Conservation (phyloP, 805 yeast genomes). For the Candida schatavii region DNA sequence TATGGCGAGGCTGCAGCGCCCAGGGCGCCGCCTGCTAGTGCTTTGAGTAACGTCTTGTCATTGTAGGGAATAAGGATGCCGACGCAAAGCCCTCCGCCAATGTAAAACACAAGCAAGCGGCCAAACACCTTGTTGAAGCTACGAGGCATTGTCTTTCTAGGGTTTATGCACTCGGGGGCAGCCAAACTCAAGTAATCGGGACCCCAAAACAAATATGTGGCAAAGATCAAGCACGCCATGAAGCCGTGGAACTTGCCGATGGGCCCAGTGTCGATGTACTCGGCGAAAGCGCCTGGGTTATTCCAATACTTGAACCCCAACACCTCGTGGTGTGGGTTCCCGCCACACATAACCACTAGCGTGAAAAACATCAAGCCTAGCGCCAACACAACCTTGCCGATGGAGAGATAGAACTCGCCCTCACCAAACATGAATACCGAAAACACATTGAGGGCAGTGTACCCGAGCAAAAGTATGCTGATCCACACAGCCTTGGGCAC, state of each 20-base stretch:
- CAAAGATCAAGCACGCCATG: constrained; percentile 64
- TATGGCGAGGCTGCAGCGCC: constrained; percentile 56
- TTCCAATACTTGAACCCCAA: constrained; percentile 78
- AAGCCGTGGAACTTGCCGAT: constrained; percentile 46
- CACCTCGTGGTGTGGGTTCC: constrained; percentile 49
- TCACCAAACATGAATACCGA: constrained; percentile 1
- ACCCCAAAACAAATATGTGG: constrained; percentile 79
- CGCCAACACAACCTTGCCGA: constrained; percentile 61
- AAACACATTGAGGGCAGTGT: neutral
- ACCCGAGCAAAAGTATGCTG: neutral
- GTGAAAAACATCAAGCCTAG: constrained; percentile 55
- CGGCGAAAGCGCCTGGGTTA: constrained; percentile 60
- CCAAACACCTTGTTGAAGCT: constrained; percentile 68
- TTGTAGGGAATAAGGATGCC: constrained; percentile 69
- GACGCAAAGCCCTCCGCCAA: constrained; percentile 63
- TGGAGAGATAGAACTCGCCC: constrained; percentile 35
- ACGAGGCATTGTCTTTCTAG: constrained; percentile 62
- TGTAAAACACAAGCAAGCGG: constrained; percentile 65
- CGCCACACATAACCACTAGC: constrained; percentile 38
- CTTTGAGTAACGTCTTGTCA: constrained; percentile 45
- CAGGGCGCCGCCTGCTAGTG: constrained; percentile 41
- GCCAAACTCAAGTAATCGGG: constrained; percentile 73
- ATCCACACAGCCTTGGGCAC: constrained; percentile 5
- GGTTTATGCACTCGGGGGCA: constrained; percentile 71
- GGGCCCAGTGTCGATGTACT: constrained; percentile 45